Conservation (phyloP, 148 eudicot genomes). For the Silene uniflora region DNA sequence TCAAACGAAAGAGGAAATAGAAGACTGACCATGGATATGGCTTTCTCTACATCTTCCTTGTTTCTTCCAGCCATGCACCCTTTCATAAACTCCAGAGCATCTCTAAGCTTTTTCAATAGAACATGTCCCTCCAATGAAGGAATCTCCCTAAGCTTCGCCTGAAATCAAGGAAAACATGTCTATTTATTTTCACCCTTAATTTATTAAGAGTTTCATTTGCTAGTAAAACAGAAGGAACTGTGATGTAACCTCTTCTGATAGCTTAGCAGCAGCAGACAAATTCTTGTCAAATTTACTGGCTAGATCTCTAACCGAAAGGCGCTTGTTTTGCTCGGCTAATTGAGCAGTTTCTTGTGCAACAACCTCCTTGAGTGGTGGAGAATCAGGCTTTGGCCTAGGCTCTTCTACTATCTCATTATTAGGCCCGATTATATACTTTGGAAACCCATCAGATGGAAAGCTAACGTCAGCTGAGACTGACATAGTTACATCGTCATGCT, state of each 20-base stretch:
- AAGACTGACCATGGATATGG: conserved; percentile 80
- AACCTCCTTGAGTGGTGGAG: conserved; percentile 77
- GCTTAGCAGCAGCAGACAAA: conserved; percentile 79
- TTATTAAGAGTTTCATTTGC: neutral
- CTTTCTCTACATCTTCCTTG: conserved; percentile 92
- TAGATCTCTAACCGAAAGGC: conserved; percentile 89
- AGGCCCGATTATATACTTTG: conserved; percentile 82
- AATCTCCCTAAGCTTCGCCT: conserved; percentile 84
- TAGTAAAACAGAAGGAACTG: conserved; percentile 2
- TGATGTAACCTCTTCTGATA: conserved; percentile 66
- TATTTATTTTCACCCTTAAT: neutral
- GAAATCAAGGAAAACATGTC: conserved; percentile 16
- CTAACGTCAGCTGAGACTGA: conserved; percentile 85
- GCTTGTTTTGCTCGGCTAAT: conserved; percentile 78
- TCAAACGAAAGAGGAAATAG: neutral
- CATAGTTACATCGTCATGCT: conserved; percentile 42
- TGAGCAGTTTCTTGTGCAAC: conserved; percentile 65
- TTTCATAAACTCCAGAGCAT: conserved; percentile 79
- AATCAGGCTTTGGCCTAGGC: conserved; percentile 50
- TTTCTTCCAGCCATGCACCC: conserved; percentile 75
- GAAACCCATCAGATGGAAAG: conserved; percentile 69
- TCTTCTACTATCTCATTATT: conserved; percentile 83
- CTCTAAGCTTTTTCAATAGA: conserved; percentile 91
- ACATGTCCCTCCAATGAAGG: conserved; percentile 97
- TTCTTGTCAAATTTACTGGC: conserved; percentile 97